Evolutionary conservation across 371 early-diverging fungal species (phyloP).

Genomic region (Choanephora cucurbitarum): DNA sequence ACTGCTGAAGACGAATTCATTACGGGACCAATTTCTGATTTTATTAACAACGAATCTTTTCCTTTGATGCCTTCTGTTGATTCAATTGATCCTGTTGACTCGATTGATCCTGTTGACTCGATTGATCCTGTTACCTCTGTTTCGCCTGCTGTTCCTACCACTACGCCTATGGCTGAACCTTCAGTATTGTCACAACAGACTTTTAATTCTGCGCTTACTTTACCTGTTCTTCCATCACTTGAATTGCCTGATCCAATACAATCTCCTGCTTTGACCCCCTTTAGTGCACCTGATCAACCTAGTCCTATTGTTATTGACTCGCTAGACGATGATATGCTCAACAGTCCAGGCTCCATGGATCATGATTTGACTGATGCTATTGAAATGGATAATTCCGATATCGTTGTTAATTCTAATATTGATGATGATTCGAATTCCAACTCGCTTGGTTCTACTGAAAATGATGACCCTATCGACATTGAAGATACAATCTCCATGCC

Average conservation of each 20-base stretch:
- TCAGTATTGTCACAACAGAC: not conserved
- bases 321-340: not conserved
- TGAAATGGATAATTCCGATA: not conserved
- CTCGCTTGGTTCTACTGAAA: no score
- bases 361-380: no score
- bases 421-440: no score
- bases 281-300: not conserved
- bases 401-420: not conserved
- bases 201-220: not conserved
- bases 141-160: not conserved
- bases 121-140: not conserved
- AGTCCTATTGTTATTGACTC: not conserved
- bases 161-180: not conserved
- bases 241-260: not conserved
- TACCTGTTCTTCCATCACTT: not conserved
- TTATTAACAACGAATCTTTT: not conserved
- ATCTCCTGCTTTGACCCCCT: not conserved
- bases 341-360: no score
- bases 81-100: constrained; percentile 1
- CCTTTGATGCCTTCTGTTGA: not conserved
- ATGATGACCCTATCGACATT: no score
- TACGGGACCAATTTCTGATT: not conserved
- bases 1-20: not conserved
- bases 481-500: no score
- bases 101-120: constrained; percentile 1